phyloP scores from a whole-genome alignment of 2,329 filamentous ascomycete genomes.

The Knoxdaviesia proteae region DNA sequence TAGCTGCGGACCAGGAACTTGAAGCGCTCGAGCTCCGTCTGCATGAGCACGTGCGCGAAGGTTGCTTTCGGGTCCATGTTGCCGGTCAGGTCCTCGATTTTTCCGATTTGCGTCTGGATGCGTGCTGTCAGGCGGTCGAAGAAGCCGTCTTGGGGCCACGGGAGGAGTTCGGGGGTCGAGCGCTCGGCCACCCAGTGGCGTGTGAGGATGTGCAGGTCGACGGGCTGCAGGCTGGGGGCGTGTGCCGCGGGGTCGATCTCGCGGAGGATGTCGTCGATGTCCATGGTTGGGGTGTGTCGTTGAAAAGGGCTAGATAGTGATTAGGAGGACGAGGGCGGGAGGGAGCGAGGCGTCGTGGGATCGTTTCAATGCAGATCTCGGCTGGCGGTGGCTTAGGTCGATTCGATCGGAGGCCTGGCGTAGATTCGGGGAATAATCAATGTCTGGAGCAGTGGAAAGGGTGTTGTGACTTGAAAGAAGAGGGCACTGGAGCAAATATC shows the following conservation, averaged over 20 bases:
- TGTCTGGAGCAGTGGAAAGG: no score
- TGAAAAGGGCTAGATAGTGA: no score
- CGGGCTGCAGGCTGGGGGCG: slow-evolving; percentile 33
- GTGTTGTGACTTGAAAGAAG: no score
- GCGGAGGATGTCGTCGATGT: slow-evolving; percentile 62
- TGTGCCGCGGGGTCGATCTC: slow-evolving; percentile 44
- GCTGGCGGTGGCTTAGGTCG: no score
- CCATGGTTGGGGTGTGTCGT: slow-evolving; percentile 25
- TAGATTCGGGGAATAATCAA: no score
- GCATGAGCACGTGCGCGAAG: slow-evolving; percentile 81
- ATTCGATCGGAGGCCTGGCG: no score
- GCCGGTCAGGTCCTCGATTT: slow-evolving; percentile 56
- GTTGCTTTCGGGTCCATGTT: slow-evolving; percentile 80
- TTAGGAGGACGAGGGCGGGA: no score
- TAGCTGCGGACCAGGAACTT: slow-evolving; percentile 79
- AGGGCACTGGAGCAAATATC: no score
- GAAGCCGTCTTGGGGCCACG: slow-evolving; percentile 45
- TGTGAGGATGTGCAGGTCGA: slow-evolving; percentile 75
- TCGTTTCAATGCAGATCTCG: no score
- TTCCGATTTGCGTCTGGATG: slow-evolving; percentile 48
- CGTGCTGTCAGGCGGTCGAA: slow-evolving; percentile 65
- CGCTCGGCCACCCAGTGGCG: slow-evolving; percentile 87
- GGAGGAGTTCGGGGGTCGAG: slow-evolving; percentile 67
- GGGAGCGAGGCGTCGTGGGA: no score
- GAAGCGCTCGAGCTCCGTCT: slow-evolving; percentile 87